Percentiles rank a stretch among this genome's conserved stretches.
Evolutionary conservation across 192 early-diverging fungal species (phyloP).

Genomic region (Coemansia sp.): DNA sequence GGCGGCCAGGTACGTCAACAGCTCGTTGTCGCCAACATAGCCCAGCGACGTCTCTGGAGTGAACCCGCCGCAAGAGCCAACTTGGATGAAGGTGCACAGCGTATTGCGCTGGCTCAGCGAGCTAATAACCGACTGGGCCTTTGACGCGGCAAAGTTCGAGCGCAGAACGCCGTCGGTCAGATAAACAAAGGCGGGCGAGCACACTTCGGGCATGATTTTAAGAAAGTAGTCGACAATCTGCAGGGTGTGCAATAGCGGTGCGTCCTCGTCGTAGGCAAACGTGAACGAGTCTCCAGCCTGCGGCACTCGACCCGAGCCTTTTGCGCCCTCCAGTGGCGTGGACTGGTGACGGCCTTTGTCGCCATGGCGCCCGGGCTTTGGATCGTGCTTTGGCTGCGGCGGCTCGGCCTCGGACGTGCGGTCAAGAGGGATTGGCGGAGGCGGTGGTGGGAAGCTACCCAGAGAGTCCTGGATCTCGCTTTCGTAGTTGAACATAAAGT

Average conservation of each 20-base stretch:
- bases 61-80: conserved; percentile 64
- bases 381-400: background rate
- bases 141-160: conserved; percentile 64
- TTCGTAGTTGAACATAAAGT: conserved; percentile 54
- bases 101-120: conserved; percentile 58
- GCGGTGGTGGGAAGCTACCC: conserved; percentile 49
- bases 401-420: background rate
- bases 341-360: background rate
- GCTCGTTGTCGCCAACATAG: conserved; percentile 73
- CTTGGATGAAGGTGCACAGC: conserved; percentile 67
- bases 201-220: conserved; percentile 50
- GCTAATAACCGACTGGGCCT: conserved; percentile 53
- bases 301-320: conserved; percentile 17
- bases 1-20: conserved; percentile 65
- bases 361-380: conserved; percentile 6
- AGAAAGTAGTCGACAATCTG: conserved; percentile 55
- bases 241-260: conserved; percentile 45
- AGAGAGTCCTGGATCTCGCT: conserved; percentile 43
- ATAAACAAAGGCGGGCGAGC: conserved; percentile 57
- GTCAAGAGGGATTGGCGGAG: conserved; percentile 36
- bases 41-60: conserved; percentile 73
- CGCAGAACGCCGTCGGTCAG: conserved; percentile 76
- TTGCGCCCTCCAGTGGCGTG: conserved; percentile 17
- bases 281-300: conserved; percentile 41
- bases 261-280: conserved; percentile 41